Percentiles rank a stretch among this genome's conserved stretches.
Evolutionary conservation across 2,329 filamentous ascomycete genomes (phyloP).

Genomic region (Basipetospora sp.): DNA sequence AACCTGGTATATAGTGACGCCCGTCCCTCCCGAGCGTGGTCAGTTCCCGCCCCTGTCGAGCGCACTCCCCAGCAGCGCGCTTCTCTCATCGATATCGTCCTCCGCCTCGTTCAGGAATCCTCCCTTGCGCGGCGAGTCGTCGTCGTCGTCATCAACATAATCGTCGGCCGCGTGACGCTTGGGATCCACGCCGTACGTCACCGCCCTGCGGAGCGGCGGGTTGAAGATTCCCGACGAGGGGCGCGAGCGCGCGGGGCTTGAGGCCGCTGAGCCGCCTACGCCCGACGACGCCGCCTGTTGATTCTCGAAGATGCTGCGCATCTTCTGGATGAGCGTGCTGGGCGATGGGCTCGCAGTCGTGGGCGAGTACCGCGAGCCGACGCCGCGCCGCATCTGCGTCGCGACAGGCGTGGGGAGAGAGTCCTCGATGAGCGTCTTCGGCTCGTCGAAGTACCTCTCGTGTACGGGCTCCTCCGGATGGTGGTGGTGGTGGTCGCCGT

Average conservation of each 20-base stretch:
- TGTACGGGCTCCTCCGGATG: no score
- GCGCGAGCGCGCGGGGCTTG: slow-evolving; percentile 12
- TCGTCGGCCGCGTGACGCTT: no score
- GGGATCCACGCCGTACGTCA: background rate
- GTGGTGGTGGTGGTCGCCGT: no score
- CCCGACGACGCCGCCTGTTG: no score
- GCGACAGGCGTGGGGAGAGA: slow-evolving; percentile 7
- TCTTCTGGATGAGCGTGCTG: slow-evolving; percentile 22
- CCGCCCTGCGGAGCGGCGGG: background rate
- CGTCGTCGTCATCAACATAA: background rate
- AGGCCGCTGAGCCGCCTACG: slow-evolving; percentile 1
- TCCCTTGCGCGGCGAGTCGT: slow-evolving; percentile 1
- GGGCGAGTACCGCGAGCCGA: slow-evolving; percentile 6
- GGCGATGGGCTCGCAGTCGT: slow-evolving; percentile 8
- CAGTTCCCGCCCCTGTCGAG: slow-evolving; percentile 15
- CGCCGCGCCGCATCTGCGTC: slow-evolving; percentile 4
- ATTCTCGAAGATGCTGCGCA: slow-evolving; percentile 26
- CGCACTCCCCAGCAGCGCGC: slow-evolving; percentile 15
- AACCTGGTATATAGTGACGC: background rate
- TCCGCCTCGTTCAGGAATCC: slow-evolving; percentile 10
- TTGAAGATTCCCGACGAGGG: slow-evolving; percentile 13
- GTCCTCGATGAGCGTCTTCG: slow-evolving; percentile 3
- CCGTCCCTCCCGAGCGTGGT: slow-evolving; percentile 23
- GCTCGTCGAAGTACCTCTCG: background rate
- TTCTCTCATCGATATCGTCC: slow-evolving; percentile 16